Conservation (phyloP, 2,329 filamentous ascomycete genomes). For the Penicillium palitans region DNA sequence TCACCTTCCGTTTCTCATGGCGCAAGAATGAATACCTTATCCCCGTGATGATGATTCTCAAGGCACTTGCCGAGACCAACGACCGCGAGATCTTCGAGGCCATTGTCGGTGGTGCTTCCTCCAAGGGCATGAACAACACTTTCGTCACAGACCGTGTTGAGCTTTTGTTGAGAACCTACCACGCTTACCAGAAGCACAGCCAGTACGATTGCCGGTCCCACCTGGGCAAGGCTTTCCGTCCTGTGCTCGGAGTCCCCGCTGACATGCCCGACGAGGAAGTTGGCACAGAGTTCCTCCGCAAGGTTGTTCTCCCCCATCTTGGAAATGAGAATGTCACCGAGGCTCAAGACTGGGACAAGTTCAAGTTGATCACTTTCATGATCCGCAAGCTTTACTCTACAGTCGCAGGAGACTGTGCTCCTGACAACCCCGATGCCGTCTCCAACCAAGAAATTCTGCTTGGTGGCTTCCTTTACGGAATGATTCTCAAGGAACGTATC, state of each 20-base stretch:
- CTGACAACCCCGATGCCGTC: slow-evolving; percentile 94
- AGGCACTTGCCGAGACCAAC: slow-evolving; percentile 92
- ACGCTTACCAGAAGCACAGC: slow-evolving; percentile 80
- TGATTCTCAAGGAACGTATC: slow-evolving; percentile 91
- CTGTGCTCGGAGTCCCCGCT: slow-evolving; percentile 79
- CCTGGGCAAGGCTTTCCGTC: slow-evolving; percentile 85
- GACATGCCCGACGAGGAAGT: slow-evolving; percentile 85
- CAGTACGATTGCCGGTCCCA: slow-evolving; percentile 80
- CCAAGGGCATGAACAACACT: slow-evolving; percentile 78
- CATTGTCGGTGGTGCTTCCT: slow-evolving; percentile 75
- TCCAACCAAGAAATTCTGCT: slow-evolving; percentile 95
- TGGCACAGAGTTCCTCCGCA: slow-evolving; percentile 85
- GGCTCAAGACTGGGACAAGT: slow-evolving; percentile 85
- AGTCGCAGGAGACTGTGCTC: slow-evolving; percentile 85
- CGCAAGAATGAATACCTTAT: slow-evolving; percentile 96
- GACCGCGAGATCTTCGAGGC: slow-evolving; percentile 94
- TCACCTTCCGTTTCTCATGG: slow-evolving; percentile 98
- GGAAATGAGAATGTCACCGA: slow-evolving; percentile 83
- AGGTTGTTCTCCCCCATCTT: slow-evolving; percentile 87
- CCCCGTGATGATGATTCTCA: slow-evolving; percentile 93
- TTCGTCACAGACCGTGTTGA: slow-evolving; percentile 95
- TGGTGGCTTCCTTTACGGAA: slow-evolving; percentile 89
- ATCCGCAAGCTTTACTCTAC: slow-evolving; percentile 91
- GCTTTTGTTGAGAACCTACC: slow-evolving; percentile 87
- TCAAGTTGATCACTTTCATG: slow-evolving; percentile 92